These are phyloP conservation scores for Termitomyces sp. DNA, from an alignment of 768 basidiomycete genomes.

Conservation along the genomic window DNA sequence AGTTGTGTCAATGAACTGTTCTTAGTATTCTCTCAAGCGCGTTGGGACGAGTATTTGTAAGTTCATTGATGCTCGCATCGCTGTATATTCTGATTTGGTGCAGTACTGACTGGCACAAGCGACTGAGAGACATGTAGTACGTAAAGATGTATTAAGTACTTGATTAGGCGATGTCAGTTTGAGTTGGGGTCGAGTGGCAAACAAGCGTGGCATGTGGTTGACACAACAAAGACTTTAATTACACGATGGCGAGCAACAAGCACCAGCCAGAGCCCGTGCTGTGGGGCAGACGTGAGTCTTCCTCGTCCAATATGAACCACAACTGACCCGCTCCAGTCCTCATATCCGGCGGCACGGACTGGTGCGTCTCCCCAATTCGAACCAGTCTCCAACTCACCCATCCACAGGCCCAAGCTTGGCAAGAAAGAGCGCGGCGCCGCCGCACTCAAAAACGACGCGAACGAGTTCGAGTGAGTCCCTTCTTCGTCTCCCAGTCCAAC, in stretches of 20 bases:
- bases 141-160: not conserved
- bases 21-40: constrained; percentile 39
- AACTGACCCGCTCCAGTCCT: constrained; percentile 45
- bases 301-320: not conserved
- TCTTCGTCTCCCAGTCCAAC: not conserved
- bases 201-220: constrained; percentile 7
- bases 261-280: constrained; percentile 2
- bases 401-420: constrained; percentile 65
- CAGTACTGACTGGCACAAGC: constrained; percentile 13
- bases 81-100: not conserved
- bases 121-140: not conserved
- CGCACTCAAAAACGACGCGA: constrained; percentile 34
- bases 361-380: constrained; percentile 43
- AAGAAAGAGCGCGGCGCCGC: constrained; percentile 65
- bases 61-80: constrained; percentile 10
- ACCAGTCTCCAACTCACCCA: not conserved
- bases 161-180: constrained; percentile 6
- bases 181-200: constrained; percentile 2
- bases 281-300: constrained; percentile 12
- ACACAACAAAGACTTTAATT: constrained; percentile 9
- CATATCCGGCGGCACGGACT: constrained; percentile 84
- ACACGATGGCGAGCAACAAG: constrained; percentile 11
- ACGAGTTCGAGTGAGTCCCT: constrained; percentile 31
- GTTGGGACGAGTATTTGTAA: constrained; percentile 39
- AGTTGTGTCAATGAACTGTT: constrained; percentile 6